phyloP scores from a whole-genome alignment of 1,284 basidiomycete genomes.

The Hymenochaete sp. region DNA sequence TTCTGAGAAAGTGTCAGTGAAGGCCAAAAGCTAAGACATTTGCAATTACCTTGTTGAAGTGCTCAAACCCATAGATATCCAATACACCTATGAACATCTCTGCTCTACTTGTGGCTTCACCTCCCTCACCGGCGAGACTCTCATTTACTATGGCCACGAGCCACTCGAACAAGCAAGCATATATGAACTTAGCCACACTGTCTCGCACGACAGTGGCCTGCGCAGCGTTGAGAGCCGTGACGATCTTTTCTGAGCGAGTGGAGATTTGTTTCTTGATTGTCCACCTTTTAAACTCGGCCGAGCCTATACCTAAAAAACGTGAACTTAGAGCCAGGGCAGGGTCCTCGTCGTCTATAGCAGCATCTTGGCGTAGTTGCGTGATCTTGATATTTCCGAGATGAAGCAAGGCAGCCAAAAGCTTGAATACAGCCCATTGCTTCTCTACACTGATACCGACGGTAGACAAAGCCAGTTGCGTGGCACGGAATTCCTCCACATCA shows the following conservation, averaged over 20 bases:
- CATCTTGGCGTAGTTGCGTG: conserved; percentile 74
- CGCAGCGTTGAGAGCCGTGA: conserved; percentile 75
- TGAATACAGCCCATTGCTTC: conserved; percentile 97
- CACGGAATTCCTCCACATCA: conserved; percentile 90
- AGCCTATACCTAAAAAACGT: conserved; percentile 82
- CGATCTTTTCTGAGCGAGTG: conserved; percentile 92
- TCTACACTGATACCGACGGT: conserved; percentile 97
- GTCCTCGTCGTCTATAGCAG: conserved; percentile 81
- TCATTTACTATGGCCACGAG: conserved; percentile 96
- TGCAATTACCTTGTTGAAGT: conserved; percentile 78
- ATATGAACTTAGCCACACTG: conserved; percentile 97
- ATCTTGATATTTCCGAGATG: conserved; percentile 97
- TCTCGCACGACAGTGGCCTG: conserved; percentile 96
- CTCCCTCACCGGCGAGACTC: conserved; percentile 85
- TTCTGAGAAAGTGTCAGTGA: conserved; percentile 43
- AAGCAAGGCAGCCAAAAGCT: conserved; percentile 84
- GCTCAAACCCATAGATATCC: conserved; percentile 95
- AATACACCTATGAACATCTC: conserved; percentile 99
- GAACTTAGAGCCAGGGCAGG: conserved; percentile 75
- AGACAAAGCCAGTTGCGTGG: conserved; percentile 89
- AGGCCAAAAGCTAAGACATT: conserved; percentile 10
- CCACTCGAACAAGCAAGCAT: conserved; percentile 99
- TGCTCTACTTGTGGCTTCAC: conserved; percentile 75
- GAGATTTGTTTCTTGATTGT: conserved; percentile 96
- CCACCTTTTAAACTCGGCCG: conserved; percentile 98